phyloP scores from a whole-genome alignment of 2,329 filamentous ascomycete genomes.

The Diplocarpon mali region DNA sequence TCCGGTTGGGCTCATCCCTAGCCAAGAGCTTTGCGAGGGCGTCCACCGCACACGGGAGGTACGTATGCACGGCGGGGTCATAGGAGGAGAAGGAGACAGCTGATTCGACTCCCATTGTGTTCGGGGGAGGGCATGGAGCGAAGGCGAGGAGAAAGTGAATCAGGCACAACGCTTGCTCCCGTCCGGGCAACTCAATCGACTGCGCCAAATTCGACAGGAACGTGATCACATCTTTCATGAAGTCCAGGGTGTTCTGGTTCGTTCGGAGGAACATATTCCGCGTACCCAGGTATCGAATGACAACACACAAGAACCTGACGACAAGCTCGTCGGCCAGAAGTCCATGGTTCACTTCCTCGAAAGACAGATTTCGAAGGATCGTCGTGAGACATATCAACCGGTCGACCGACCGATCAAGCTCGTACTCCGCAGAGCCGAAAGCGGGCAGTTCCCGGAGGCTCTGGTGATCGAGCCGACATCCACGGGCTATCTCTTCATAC shows the following conservation, averaged over 20 bases:
- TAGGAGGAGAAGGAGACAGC: slow-evolving; percentile 69
- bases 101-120: slow-evolving; percentile 35
- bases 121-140: slow-evolving; percentile 66
- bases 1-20: slow-evolving; percentile 84
- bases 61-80: slow-evolving; percentile 71
- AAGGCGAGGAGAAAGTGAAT: slow-evolving; percentile 87
- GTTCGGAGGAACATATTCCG: slow-evolving; percentile 76
- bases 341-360: slow-evolving; percentile 65
- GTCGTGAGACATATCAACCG: slow-evolving; percentile 83
- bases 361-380: slow-evolving; percentile 86
- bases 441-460: slow-evolving; percentile 59
- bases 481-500: slow-evolving; percentile 79
- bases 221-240: slow-evolving; percentile 91
- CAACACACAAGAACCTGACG: slow-evolving; percentile 71
- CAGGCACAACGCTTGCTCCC: slow-evolving; percentile 78
- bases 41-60: slow-evolving; percentile 83
- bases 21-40: slow-evolving; percentile 84
- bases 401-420: slow-evolving; percentile 78
- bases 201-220: slow-evolving; percentile 83
- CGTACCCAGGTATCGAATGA: slow-evolving; percentile 80
- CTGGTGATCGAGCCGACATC: slow-evolving; percentile 64
- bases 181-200: slow-evolving; percentile 67
- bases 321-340: slow-evolving; percentile 66
- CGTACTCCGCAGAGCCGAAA: slow-evolving; percentile 67
- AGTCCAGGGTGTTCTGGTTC: slow-evolving; percentile 78